Percentiles rank a stretch among this genome's conserved stretches.
phyloP scores from a whole-genome alignment of 352 stramenopile species.

The Phytophthora sp. region DNA sequence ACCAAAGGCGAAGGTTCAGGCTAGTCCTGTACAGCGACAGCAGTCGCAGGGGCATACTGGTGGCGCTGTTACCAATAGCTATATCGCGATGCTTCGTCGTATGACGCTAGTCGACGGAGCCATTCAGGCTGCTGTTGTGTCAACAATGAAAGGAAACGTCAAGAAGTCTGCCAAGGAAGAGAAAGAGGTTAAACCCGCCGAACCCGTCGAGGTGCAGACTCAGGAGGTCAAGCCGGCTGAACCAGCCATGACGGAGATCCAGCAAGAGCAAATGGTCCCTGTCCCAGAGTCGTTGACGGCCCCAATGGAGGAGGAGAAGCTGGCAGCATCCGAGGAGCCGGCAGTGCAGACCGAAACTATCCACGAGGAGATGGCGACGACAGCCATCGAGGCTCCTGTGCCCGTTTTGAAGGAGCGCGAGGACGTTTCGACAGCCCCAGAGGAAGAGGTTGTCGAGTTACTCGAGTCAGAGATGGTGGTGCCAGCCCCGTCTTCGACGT shows the following conservation, averaged over 20 bases:
- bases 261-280: too few species aligned
- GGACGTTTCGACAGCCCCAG: background rate
- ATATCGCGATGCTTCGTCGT: constrained; percentile 28
- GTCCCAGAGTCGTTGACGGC: too few species aligned
- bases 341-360: background rate
- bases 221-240: constrained; percentile 1
- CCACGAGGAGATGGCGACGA: background rate
- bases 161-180: constrained; percentile 14
- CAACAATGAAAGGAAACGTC: constrained; percentile 39
- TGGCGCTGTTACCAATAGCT: constrained; percentile 20
- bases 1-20: constrained; percentile 8
- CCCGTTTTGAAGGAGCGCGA: constrained; percentile 9
- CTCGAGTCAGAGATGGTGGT: constrained; percentile 6
- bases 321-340: background rate
- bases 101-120: constrained; percentile 30
- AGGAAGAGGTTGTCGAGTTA: constrained; percentile 4
- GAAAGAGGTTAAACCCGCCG: background rate
- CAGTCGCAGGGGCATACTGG: constrained; percentile 11
- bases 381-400: constrained; percentile 1
- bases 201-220: background rate
- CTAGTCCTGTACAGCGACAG: background rate
- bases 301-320: constrained; percentile 1
- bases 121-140: constrained; percentile 44
- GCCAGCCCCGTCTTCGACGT: background rate
- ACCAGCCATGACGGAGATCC: too few species aligned